Base-by-base conservation (phyloP, 495 filamentous ascomycete genomes). In the Saxispiralis lemnorum region DNA sequence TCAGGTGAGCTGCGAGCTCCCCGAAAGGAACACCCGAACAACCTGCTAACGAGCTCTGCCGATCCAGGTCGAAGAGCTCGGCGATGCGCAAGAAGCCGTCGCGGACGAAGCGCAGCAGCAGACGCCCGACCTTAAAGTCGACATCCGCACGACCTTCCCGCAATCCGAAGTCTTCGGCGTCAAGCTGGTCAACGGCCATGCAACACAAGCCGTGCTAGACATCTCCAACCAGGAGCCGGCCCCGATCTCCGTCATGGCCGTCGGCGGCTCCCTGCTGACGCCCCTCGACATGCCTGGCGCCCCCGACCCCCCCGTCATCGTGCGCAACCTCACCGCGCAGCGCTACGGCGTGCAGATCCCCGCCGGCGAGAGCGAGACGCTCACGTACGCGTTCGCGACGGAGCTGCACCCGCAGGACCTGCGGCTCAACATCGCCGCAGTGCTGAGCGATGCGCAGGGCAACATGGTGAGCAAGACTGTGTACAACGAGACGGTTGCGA, bases 321-420 rank as follows among this genome's bases (percentile, higher is more conserved):
- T 93, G 28, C 79, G 82, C 60, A 97, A 97, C 63, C 59, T 97
- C 59, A 92, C 89, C 19, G 71, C 73, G 38, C 68, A 75, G 46
- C 69, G 69, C 40, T 88, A 92, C 63, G 69, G 73, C 48, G 64
- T 82, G 31, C 70, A 78, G 55, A 75, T 95, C 46, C 79, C 83
- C 16, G 74, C 84, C 31, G 86, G 82, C 53, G 69, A 78, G 63
- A 77, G 75, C 62, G 69, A 80, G 63, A 74, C 69, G 46, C 55
- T 95, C 9, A 76, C 77, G 31, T 97, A 85, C 67, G 71, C 67
- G 55, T 93, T 97, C 63, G 74, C 75, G 31, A 85, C 80, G 45
- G 89, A 97, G 56, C 79, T 96, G 76, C 81, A 86, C 56, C 88
- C 89, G 41, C 82, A 87, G 69, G 85, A 96, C 52, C 61, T 96